phyloP scores from a whole-genome alignment of 257 asterid species.

The Nemophila menziesii region DNA sequence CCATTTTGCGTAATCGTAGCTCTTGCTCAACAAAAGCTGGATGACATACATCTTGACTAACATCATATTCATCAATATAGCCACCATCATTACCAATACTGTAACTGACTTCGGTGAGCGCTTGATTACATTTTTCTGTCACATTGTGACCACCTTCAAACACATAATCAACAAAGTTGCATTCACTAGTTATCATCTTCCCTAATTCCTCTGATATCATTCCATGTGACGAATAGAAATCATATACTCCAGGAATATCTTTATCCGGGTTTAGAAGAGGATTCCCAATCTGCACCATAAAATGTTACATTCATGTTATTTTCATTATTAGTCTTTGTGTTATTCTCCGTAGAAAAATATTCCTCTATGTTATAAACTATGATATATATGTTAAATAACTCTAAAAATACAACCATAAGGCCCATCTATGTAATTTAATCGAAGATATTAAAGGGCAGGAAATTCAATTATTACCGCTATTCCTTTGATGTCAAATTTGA shows the following conservation, averaged over 20 bases:
- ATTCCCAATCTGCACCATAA: constrained; percentile 71
- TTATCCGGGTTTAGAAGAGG: constrained; percentile 90
- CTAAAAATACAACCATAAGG: too few relatives aligned
- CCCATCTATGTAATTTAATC: too few relatives aligned
- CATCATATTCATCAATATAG: constrained; percentile 70
- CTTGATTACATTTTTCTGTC: constrained; percentile 46
- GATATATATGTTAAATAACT: too few relatives aligned
- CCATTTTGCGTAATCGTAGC: constrained; percentile 67
- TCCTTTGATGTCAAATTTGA: constrained; percentile 88
- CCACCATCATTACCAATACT: constrained; percentile 71
- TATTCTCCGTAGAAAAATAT: too few relatives aligned
- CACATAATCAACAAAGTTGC: constrained; percentile 77
- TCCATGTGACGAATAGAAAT: constrained; percentile 93
- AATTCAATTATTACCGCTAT: constrained; percentile 71
- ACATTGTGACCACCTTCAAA: constrained; percentile 66
- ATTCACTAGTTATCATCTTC: constrained; percentile 58
- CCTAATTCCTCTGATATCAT: constrained; percentile 94
- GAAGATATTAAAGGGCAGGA: too few relatives aligned
- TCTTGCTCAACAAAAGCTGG: constrained; percentile 92
- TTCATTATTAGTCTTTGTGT: too few relatives aligned
- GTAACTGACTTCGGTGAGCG: constrained; percentile 45
- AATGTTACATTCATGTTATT: constrained; percentile 2
- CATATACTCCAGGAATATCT: constrained; percentile 69
- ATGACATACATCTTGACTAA: constrained; percentile 88
- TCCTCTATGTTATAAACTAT: too few relatives aligned